Base-by-base conservation (phyloP, 2,329 filamentous ascomycete species). In the Penicillium sp. region DNA sequence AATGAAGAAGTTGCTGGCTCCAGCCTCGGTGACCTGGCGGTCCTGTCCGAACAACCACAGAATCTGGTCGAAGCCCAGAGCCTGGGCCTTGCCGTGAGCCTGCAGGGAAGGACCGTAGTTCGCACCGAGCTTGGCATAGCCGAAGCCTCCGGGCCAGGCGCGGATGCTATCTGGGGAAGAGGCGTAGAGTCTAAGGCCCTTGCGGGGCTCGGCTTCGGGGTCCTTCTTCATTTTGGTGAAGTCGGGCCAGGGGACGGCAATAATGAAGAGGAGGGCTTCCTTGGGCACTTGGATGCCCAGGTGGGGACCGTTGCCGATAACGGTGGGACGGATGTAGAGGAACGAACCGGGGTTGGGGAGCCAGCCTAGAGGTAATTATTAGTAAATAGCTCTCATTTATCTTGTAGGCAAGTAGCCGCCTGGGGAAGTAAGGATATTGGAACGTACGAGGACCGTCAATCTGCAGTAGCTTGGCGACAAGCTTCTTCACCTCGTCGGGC, bases 81-180 rank as follows among this genome's bases (percentile, higher is more conserved):
- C 79, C 55, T 86, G 80, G 3, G 93, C 93, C 74, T 93, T 89
- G 19, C 83, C 82, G 49, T 92, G 92, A 4, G 91, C 90, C 53
- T 91, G 81, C 53, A 97, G 82, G 21, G 85, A 88, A 19, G 93
- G 93, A 0, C 93, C 93, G 75, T 96, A 97, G 81, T 96, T 97
- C 60, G 93, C 93, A 54, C 93, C 93, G 35, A 97, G 85, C 78
- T 97, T 97, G 60, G 92, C 91, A 71, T 89, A 93, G 0, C 93
- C 93, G 73, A 96, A 96, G 10, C 93, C 93, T 60, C 93, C 93
- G 21, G 91, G 91, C 93, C 93, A 97, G 13, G 93, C 92, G 64
- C 93, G 88, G 57, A 96, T 87, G 80, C 88, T 90, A 74, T 96
- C 90, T 64, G 93, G 86, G 55, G 86, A 84, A 45, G 85, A 90